A percentile compares a stretch with the other conserved stretches of the same genome.
Conservation (phyloP, 768 basidiomycete species). For the Dentipellis fragilis region DNA sequence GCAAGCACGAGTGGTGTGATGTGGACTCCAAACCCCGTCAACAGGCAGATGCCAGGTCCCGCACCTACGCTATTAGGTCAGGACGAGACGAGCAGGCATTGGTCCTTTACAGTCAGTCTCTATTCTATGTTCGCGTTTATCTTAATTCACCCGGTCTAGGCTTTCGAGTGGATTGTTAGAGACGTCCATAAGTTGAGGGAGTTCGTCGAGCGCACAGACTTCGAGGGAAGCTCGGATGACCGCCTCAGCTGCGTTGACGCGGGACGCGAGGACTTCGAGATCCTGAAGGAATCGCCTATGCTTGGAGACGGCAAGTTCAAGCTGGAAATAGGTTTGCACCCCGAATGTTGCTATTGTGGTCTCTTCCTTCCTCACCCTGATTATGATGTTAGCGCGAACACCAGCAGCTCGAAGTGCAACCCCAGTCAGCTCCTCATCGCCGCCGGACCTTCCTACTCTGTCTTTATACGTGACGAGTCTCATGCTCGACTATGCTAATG, state of each 20-base stretch:
- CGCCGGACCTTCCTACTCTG: slow-evolving; percentile 26
- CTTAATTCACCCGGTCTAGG: slow-evolving; percentile 25
- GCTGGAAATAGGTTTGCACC: slow-evolving; percentile 50
- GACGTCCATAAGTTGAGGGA: slow-evolving; percentile 47
- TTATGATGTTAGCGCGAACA: not conserved
- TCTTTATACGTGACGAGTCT: slow-evolving; percentile 61
- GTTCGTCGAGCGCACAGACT: slow-evolving; percentile 36
- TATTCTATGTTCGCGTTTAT: not conserved
- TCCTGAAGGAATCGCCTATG: slow-evolving; percentile 54
- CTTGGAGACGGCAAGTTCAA: slow-evolving; percentile 65
- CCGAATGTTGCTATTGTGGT: not conserved
- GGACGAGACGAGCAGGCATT: slow-evolving; percentile 47
- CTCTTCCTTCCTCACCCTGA: not conserved
- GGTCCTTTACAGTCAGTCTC: slow-evolving; percentile 48
- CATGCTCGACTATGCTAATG: slow-evolving; percentile 48
- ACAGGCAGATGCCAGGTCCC: slow-evolving; percentile 7
- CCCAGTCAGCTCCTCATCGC: not conserved
- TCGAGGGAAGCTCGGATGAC: slow-evolving; percentile 15
- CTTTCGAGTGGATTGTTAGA: slow-evolving; percentile 63
- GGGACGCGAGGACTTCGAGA: slow-evolving; percentile 38
- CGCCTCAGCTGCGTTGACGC: too few relatives aligned
- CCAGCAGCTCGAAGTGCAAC: not conserved
- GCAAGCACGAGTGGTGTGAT: slow-evolving; percentile 17
- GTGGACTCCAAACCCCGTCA: slow-evolving; percentile 8
- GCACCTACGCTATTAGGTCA: slow-evolving; percentile 16